Evolutionary conservation across 2,329 filamentous ascomycete species (phyloP).

Genomic region (Cladosporium sp.): DNA sequence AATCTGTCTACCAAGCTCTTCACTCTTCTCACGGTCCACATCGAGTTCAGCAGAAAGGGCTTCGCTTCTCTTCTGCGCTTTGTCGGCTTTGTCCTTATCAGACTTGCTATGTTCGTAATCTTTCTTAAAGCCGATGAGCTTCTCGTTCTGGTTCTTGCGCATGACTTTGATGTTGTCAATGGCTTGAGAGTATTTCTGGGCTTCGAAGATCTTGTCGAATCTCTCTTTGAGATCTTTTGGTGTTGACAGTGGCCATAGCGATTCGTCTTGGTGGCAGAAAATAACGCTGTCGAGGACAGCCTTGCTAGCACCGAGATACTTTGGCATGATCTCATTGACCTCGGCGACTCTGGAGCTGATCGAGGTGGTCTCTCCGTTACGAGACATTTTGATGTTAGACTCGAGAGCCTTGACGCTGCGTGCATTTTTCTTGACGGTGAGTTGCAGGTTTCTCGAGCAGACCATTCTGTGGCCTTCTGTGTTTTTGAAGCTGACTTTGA

Average conservation of each 20-base stretch:
- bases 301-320: slow-evolving; percentile 80
- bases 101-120: slow-evolving; percentile 72
- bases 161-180: slow-evolving; percentile 91
- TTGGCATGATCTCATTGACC: slow-evolving; percentile 76
- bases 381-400: slow-evolving; percentile 67
- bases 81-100: slow-evolving; percentile 79
- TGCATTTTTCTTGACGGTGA: slow-evolving; percentile 77
- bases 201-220: slow-evolving; percentile 98
- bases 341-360: slow-evolving; percentile 77
- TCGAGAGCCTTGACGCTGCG: slow-evolving; percentile 80
- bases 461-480: slow-evolving; percentile 77
- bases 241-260: slow-evolving; percentile 92
- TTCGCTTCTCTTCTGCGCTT: slow-evolving; percentile 40
- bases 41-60: slow-evolving; percentile 65
- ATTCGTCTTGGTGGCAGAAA: slow-evolving; percentile 98
- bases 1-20: slow-evolving; percentile 56
- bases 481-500: slow-evolving; percentile 81
- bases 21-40: slow-evolving; percentile 53
- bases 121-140: slow-evolving; percentile 67
- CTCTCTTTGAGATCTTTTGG: slow-evolving; percentile 80
- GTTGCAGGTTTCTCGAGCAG: slow-evolving; percentile 74
- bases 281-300: slow-evolving; percentile 93
- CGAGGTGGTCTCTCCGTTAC: slow-evolving; percentile 72
- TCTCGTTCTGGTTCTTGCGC: slow-evolving; percentile 73
- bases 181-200: slow-evolving; percentile 92